A percentile compares a stretch with the other conserved stretches of the same genome.
Conservation (phyloP, 768 basidiomycete genomes). For the Tylopilus cervinicoccineus region DNA sequence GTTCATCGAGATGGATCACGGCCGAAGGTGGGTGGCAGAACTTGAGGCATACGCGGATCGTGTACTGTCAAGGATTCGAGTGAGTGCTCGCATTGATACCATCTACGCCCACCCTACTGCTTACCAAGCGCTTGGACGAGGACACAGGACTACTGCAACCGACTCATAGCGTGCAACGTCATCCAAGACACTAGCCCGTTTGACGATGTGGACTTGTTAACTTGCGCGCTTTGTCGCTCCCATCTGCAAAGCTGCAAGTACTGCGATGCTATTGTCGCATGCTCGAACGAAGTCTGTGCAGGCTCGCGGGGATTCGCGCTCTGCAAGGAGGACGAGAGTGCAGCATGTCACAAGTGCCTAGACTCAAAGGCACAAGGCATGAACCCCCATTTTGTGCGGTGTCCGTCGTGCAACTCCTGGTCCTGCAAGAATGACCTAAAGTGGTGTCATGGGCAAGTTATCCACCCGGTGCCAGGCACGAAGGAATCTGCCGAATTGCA, state of each 20-base stretch:
- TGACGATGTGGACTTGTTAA: not conserved
- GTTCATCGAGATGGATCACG: not conserved
- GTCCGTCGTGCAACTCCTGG: conserved; percentile 1
- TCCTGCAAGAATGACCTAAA: not conserved
- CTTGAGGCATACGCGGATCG: not conserved
- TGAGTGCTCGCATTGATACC: not conserved
- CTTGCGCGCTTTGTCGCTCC: conserved; percentile 3
- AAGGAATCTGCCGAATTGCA: not conserved
- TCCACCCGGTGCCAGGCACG: not conserved
- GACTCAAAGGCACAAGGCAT: not conserved
- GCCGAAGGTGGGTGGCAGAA: not conserved
- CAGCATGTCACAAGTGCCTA: not conserved
- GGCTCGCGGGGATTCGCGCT: not conserved
- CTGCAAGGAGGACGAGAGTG: not conserved
- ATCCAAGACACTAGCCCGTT: not conserved
- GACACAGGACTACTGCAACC: not conserved
- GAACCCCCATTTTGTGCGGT: not conserved
- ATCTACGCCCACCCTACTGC: not conserved
- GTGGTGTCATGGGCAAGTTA: not conserved
- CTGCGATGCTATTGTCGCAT: not conserved
- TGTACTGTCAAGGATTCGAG: not conserved
- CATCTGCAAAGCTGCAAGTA: not conserved
- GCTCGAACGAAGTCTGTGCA: not conserved
- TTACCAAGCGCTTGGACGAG: not conserved
- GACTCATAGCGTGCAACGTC: not conserved